phyloP scores from a whole-genome alignment of 345 rosid species.

The Murraya koenigii region DNA sequence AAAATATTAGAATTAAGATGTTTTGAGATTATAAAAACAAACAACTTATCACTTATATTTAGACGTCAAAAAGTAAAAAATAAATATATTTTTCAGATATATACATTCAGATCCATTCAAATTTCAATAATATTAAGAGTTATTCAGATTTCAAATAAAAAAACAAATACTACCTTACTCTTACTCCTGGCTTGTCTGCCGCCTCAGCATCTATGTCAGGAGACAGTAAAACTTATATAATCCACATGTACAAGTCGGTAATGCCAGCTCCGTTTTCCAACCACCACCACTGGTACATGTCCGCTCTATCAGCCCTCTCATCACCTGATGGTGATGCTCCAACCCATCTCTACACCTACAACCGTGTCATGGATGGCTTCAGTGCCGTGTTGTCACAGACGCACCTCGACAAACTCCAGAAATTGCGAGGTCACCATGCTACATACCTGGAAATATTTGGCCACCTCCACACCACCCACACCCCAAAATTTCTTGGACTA shows the following conservation, averaged over 20 bases:
- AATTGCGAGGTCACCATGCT: slow-evolving; percentile 33
- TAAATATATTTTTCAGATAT: too few species aligned
- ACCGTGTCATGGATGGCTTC: slow-evolving; percentile 44
- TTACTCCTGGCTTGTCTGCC: slow-evolving; percentile 14
- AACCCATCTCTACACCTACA: slow-evolving; percentile 48
- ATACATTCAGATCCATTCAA: too few species aligned
- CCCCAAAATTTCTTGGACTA: slow-evolving; percentile 41
- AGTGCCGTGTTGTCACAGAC: slow-evolving; percentile 36
- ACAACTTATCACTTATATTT: too few species aligned
- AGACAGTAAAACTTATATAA: slow-evolving; percentile 27
- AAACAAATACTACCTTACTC: too few species aligned
- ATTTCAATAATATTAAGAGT: too few species aligned
- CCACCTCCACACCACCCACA: slow-evolving; percentile 34
- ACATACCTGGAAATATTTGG: slow-evolving; percentile 43
- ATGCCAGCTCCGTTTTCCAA: slow-evolving; percentile 30
- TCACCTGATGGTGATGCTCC: slow-evolving; percentile 26
- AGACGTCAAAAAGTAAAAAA: too few species aligned
- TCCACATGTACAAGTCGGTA: slow-evolving; percentile 47
- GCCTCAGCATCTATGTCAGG: background rate
- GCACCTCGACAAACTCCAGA: slow-evolving; percentile 36
- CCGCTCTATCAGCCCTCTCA: slow-evolving; percentile 34
- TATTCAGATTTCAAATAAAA: too few species aligned
- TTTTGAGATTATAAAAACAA: too few species aligned
- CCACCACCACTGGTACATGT: slow-evolving; percentile 47
- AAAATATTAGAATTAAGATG: too few species aligned